A percentile compares a stretch with the other conserved stretches of the same genome.
These are phyloP conservation scores for Ceratobasidium papillatum DNA, from an alignment of 1,284 basidiomycete species.

Conservation along the genomic window DNA sequence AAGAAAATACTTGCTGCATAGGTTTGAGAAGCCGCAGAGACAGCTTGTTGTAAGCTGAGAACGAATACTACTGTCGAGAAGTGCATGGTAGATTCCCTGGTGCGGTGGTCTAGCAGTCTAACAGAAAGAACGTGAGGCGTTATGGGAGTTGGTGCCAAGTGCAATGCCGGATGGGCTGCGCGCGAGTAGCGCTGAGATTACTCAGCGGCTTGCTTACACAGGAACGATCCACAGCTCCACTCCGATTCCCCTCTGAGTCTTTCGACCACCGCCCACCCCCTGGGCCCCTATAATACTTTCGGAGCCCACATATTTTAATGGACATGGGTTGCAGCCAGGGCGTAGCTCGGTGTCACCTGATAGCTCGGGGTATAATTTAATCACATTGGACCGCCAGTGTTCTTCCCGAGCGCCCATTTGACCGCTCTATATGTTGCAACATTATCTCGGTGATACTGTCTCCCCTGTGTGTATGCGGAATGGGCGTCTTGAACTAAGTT, in stretches of 20 bases:
- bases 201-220: neutral
- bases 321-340: too few relatives aligned
- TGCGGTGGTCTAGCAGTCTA: neutral
- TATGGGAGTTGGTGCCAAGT: constrained; percentile 16
- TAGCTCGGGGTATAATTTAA: too few relatives aligned
- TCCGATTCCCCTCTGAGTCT: neutral
- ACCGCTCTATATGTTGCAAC: too few relatives aligned
- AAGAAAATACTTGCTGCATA: neutral
- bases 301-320: neutral
- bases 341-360: too few relatives aligned
- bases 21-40: constrained; percentile 10
- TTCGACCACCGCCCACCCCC: neutral
- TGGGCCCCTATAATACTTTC: neutral
- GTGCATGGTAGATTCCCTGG: neutral
- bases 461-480: neutral
- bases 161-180: neutral
- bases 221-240: neutral
- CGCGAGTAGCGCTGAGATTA: neutral
- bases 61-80: neutral
- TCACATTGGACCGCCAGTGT: too few relatives aligned
- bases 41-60: constrained; percentile 1
- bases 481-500: too few relatives aligned
- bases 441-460: neutral
- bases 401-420: too few relatives aligned
- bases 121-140: constrained; percentile 6